Evolutionary conservation across 352 stramenopile genomes (phyloP), one percentile per base, ranked within the genome.

Genomic region (Phytophthora melonis): DNA sequence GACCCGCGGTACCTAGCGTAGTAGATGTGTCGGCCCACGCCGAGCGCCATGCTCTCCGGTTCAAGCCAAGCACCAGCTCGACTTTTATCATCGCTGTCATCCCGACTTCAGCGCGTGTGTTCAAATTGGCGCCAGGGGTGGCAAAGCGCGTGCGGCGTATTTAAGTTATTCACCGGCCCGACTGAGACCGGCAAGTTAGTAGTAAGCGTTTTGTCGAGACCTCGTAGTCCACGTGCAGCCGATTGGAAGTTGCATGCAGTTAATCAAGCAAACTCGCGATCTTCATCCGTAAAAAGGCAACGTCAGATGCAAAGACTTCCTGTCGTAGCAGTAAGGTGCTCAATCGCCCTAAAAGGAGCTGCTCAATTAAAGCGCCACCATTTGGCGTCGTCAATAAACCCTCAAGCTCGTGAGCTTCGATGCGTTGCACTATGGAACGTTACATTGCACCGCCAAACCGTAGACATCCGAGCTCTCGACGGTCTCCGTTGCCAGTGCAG

Each of bases 81-180:
- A 43, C 53, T 49, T 23, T 34, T 72, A 53, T 74, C 53, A 71
- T 72, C 69, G 36, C 57, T 67, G 50, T 55, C 62, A 61, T 49
- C 64, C 63, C 34, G 8, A 54, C 3, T 47, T 19, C 56, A 69
- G 49, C 60, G 64, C 68, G 74, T 70, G 23, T 74, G 45, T 66
- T 71, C 57, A 69, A 72, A 66, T 75, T 69, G 58, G 64, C 39
- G 23, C 25, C 16, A 16, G 41, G 63, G 39, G 14, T 73, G 56
- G 49, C 65, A 27, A 36, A 78, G 68, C 21, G 62, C 77, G 58
- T 75, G 65, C 64, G 72, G 76, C 73, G 69, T 81, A 84, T 81
- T 84, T 84, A 84, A 84, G 56, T 84, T 84, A 84, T 84, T 79
- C 72, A 68, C 72, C 72, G 72, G 53, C 62, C 43, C 9, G 57